Conservation (phyloP, 352 stramenopile species). For the Pythium biforme region DNA sequence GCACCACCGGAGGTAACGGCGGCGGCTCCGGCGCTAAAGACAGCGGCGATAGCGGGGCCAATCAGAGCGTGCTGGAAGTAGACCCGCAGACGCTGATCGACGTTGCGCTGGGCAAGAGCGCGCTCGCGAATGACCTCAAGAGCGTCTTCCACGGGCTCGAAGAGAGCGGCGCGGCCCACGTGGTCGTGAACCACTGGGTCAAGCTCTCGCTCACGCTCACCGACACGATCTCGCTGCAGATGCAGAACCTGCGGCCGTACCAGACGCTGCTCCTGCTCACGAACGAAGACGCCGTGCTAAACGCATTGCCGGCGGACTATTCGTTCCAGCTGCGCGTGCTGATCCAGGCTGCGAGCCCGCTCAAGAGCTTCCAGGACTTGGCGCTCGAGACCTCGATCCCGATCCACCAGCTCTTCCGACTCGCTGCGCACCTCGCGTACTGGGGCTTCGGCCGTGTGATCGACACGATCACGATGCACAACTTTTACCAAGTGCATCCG, state of each 20-base stretch:
- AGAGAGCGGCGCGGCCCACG: constrained; percentile 68
- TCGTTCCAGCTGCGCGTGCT: constrained; percentile 74
- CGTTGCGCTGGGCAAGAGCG: constrained; percentile 68
- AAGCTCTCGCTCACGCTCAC: constrained; percentile 83
- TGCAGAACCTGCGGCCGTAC: constrained; percentile 74
- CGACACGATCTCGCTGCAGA: constrained; percentile 55
- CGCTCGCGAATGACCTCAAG: constrained; percentile 86
- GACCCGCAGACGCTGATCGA: constrained; percentile 85
- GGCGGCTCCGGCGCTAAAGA: constrained; percentile 24
- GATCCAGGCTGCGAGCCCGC: constrained; percentile 71
- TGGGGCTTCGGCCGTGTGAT: constrained; percentile 81
- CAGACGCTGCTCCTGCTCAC: constrained; percentile 76
- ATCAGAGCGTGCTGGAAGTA: constrained; percentile 43
- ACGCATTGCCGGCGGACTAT: constrained; percentile 66
- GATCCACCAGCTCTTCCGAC: constrained; percentile 80
- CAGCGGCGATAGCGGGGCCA: constrained; percentile 22
- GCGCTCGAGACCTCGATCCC: constrained; percentile 72
- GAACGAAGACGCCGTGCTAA: constrained; percentile 64
- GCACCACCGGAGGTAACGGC: constrained; percentile 2
- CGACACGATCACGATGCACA: constrained; percentile 84
- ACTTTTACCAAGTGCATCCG: constrained; percentile 81
- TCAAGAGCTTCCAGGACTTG: constrained; percentile 86
- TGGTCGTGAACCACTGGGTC: constrained; percentile 85
- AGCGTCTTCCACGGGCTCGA: constrained; percentile 80
- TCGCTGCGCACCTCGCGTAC: constrained; percentile 81